Conservation (phyloP, 352 stramenopile species). For the Thalassiosira hispida region DNA sequence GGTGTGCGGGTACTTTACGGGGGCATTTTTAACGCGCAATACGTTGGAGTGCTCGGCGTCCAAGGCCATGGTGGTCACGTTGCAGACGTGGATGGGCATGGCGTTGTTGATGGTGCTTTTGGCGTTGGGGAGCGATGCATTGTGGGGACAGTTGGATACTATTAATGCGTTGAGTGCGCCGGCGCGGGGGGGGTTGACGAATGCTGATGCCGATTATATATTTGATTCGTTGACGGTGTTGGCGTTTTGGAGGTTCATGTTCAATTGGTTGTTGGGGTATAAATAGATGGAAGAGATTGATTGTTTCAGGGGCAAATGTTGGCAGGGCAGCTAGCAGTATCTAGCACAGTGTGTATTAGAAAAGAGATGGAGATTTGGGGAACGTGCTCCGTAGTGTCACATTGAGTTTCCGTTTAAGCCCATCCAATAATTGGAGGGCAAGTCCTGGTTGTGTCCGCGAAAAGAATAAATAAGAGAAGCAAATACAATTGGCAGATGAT, state of each 20-base stretch:
- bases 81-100: constrained; percentile 66
- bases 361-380: no score
- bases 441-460: no score
- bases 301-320: no score
- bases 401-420: no score
- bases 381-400: no score
- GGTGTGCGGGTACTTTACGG: constrained; percentile 53
- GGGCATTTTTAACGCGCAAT: constrained; percentile 69
- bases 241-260: constrained; percentile 70
- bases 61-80: constrained; percentile 56
- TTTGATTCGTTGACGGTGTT: constrained; percentile 74
- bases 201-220: constrained; percentile 72
- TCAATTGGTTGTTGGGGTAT: constrained; percentile 59
- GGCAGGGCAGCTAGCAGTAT: no score
- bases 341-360: no score
- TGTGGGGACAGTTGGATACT: constrained; percentile 36
- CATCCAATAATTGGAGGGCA: no score
- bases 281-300: no score
- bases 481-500: no score
- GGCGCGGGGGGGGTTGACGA: constrained; percentile 55
- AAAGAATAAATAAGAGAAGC: no score
- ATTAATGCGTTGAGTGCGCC: constrained; percentile 30
- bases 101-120: constrained; percentile 51
- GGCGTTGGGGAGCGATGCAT: constrained; percentile 42
- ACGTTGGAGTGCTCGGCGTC: constrained; percentile 56